Base-by-base conservation (phyloP, 2,329 filamentous ascomycete genomes). In the Neonectria sp. region DNA sequence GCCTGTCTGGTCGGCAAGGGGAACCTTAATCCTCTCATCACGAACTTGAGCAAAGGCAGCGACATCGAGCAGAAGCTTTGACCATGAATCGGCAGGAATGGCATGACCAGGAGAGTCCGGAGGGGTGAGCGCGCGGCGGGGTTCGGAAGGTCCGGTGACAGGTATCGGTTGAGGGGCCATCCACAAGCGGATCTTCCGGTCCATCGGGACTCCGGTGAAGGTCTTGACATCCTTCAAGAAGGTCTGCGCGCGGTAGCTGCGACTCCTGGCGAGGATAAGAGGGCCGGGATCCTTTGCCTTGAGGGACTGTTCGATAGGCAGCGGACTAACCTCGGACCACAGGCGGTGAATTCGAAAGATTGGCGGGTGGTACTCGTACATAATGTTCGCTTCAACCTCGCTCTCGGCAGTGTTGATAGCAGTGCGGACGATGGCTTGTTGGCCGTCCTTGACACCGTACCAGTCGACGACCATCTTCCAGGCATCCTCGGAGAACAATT, bases 321-420 rank as follows among this genome's bases (percentile, higher is more conserved):
- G 81, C 2, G 88, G 87, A 71, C 86, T 90, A 58, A 86, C 82
- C 21, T 87, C 83, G 3, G 89, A 89, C 78, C 91, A 91, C 2
- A 98, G 85, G 72, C 95, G 94, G 77, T 97, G 90, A 67, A 98
- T 86, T 1, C 91, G 94, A 79, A 98, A 93, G 49, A 97, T 86
- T 0, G 94, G 94, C 5, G 95, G 96, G 75, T 95, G 90, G 46
- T 94, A 85, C 81, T 98, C 96, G 79, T 92, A 97, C 74, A 92
- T 85, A 53, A 97, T 82, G 70, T 97, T 94, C 45, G 89, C 83
- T 3, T 82, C 75, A 17, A 82, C 81, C n/a, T 82, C 76, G 2
- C 86, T 86, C 46, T 89, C 86, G 8, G 90, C 87, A 29, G 92
- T 95, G 79, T 97, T 92, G 80, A 95, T 92, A 43, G 93, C 95